A percentile compares a stretch with the other conserved stretches of the same genome.
phyloP scores from a whole-genome alignment of 1,284 basidiomycete genomes.

The Coniferiporia sulphurascens region DNA sequence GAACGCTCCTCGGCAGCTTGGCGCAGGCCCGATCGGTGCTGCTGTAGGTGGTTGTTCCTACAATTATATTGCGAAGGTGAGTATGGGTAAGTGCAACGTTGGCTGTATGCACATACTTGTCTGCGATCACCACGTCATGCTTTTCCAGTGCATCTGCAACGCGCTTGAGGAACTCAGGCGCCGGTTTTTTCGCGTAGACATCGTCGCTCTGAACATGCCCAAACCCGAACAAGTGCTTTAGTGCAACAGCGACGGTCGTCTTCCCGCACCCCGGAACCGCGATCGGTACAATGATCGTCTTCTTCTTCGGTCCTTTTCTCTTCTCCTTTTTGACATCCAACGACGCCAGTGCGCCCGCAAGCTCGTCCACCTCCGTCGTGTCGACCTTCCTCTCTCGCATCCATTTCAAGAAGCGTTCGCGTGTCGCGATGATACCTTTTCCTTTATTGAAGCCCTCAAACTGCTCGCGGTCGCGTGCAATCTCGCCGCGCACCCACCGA shows the following conservation, averaged over 20 bases:
- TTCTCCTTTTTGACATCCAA: constrained; percentile 10
- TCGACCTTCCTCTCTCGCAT: constrained; percentile 44
- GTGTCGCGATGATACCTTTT: constrained; percentile 79
- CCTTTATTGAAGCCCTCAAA: constrained; percentile 70
- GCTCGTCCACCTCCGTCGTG: constrained; percentile 33
- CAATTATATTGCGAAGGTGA: neutral
- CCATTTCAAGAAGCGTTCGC: constrained; percentile 79
- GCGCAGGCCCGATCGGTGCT: constrained; percentile 71
- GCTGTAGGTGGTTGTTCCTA: constrained; percentile 84
- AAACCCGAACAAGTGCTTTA: constrained; percentile 75
- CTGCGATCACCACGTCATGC: constrained; percentile 81
- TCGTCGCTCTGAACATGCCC: constrained; percentile 94
- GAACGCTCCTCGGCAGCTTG: constrained; percentile 40
- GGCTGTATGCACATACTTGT: constrained; percentile 54
- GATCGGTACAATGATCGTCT: constrained; percentile 81
- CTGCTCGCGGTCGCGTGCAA: constrained; percentile 52
- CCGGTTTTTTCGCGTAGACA: constrained; percentile 75
- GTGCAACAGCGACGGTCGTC: constrained; percentile 80
- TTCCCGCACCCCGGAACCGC: constrained; percentile 95
- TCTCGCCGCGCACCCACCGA: constrained; percentile 68
- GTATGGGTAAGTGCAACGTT: neutral
- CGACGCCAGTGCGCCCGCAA: constrained; percentile 21
- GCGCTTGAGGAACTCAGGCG: constrained; percentile 73
- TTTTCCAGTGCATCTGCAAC: constrained; percentile 58
- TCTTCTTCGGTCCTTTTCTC: constrained; percentile 59